Base-by-base conservation (phyloP, 1,284 basidiomycete genomes). In the Ceratobasidium sp. region DNA sequence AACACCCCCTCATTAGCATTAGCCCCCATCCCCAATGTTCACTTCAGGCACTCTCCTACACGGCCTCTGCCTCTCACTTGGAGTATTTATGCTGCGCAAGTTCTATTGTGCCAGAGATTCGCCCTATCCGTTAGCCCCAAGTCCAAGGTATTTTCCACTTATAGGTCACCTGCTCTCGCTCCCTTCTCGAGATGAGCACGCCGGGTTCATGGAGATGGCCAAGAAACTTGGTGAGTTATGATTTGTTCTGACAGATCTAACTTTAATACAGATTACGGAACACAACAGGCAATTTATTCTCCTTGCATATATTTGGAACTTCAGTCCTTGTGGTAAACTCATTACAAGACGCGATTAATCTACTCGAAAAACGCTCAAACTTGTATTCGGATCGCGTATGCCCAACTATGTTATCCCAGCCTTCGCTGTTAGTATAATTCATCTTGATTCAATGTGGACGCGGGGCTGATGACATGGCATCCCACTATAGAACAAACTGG, bases 311-410 rank as follows among this genome's bases (percentile, higher is more conserved):
- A 7, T 81, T 83, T 1, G 86, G 86, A 0, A 84, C 81, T 3
- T 82, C 83, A 0, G 82, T 88, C 46, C 78, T 88, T 62, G 81
- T 88, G 10, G 80, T 88, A 26, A 85, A 86, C 74, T 84, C 86
- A 5, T 54, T 81, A 0, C 82, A 86, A 57, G 83, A 83, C 0
- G 84, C 83, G 0, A 81, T 80, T 0, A 87, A 87, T 17, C 80
- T 88, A 10, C 80, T 88, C 56, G 86, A 87, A 52, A 85, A 83
- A 76, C 82, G 85, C 10, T 85, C 85, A 0, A 82, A 84, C 0
- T 84, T 84, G 6, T 87, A 87, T 81, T 89, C 85, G 4, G 83
- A 83, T 65, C 83, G 87, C 70, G 57, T 78, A 82, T 54, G 79
- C 2, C 57, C 81, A 70, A 77, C 81, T 4, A 81, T 83, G 81